Evolutionary conservation across 805 yeast species (phyloP), one percentile per base, ranked within the genome.

Genomic region (Metschnikowia cerradonensis): DNA sequence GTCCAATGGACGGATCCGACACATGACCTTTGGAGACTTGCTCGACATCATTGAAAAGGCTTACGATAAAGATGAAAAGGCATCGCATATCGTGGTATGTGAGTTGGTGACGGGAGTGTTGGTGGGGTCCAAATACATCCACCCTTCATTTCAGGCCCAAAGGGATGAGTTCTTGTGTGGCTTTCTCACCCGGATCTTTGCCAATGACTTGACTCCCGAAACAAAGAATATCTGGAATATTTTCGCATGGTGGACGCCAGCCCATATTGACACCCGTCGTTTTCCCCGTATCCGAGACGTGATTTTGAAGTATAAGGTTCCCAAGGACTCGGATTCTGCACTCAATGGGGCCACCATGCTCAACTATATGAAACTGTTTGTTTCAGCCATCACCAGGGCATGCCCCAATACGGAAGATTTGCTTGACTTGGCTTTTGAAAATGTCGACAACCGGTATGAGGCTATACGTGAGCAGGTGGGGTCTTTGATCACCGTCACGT

Each of bases 221-320:
- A 85, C 84, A 3, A 67, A 77, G 36, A 79, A 76, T 17, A 81
- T 87, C 38, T 94, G 97, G 97, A 75, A 76, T 34, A 78, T 89
- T 0, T 79, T 88, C 45, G 73, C 85, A 3, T 84, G 89, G 85
- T 86, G 90, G 87, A 61, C 82, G 1, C 86, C 90, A 0, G 66
- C 81, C 0, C 84, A 80, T 57, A 72, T 82, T 36, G 95, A 88
- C 64, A 56, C 76, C 45, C 78, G 96, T 62, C 77, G 96, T 51
- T 77, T 80, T 49, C 83, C 84, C 13, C 73, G 76, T 11, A 64
- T 86, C 2, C 66, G 75, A 20, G 62, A 70, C 31, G 67, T 70
- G 7, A 68, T 87, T 14, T 65, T 77, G 17, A 66, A 75, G 30
- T 75, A 84, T 47, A 66, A 73, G 3, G 61, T 83, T 15, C 79